These are phyloP conservation scores for Bipolaris cookei DNA, from an alignment of 2,329 filamentous ascomycete genomes.

Conservation along the genomic window DNA sequence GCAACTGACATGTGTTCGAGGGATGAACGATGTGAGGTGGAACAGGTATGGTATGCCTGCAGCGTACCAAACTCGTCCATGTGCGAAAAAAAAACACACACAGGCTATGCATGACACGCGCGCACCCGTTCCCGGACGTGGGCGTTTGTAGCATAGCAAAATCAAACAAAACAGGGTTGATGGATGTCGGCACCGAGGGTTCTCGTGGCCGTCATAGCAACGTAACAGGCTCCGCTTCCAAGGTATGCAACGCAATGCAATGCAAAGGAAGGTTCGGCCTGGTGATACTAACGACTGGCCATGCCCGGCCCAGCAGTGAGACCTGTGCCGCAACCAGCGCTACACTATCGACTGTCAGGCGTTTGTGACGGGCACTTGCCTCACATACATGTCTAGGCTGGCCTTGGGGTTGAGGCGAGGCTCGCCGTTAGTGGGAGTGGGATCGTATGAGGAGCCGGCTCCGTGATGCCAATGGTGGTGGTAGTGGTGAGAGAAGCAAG, in stretches of 20 bases:
- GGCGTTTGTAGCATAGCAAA: conserved; percentile 1
- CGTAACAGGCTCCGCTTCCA: conserved; percentile 7
- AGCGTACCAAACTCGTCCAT: not conserved
- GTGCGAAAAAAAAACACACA: conserved; percentile 5
- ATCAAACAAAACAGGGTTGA: conserved; percentile 11
- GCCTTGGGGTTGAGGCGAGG: conserved; percentile 5
- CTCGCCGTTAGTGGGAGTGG: conserved; percentile 5
- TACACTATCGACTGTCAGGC: conserved; percentile 19
- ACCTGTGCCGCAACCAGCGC: conserved; percentile 32
- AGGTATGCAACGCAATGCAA: not conserved
- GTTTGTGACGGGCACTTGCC: conserved; percentile 2
- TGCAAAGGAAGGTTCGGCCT: conserved; percentile 4
- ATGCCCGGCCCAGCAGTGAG: conserved; percentile 11
- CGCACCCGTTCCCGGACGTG: not conserved
- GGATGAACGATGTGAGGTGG: not conserved
- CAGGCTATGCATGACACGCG: not conserved
- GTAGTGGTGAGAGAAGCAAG: not conserved
- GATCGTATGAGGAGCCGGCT: conserved; percentile 11
- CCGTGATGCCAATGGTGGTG: not conserved
- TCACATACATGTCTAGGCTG: not conserved
- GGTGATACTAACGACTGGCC: conserved; percentile 6
- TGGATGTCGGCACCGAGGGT: conserved; percentile 3
- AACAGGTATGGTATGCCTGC: not conserved
- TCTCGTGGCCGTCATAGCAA: conserved; percentile 19
- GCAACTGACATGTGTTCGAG: not conserved